Conservation (phyloP, 257 asterid species). For the Solanum gandarillasii region DNA sequence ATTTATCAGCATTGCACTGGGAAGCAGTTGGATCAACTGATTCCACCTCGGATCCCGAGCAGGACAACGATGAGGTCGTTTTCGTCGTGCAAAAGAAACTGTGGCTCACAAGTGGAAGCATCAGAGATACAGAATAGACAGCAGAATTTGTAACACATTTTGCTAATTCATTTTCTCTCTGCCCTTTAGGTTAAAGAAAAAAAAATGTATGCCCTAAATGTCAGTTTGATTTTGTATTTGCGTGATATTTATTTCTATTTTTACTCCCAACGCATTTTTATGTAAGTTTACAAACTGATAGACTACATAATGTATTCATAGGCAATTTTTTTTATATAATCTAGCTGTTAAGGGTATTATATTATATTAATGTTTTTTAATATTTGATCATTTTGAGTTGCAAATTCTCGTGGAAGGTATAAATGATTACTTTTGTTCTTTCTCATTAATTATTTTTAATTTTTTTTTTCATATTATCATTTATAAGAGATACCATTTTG, state of each 20-base stretch:
- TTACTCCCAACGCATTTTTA: slow-evolving; percentile 2
- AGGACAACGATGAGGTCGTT: slow-evolving; percentile 53
- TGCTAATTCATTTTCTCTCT: slow-evolving; percentile 11
- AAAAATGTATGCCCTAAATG: slow-evolving; percentile 5
- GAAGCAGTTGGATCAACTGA: slow-evolving; percentile 40
- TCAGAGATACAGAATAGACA: slow-evolving; percentile 55
- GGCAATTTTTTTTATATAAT: slow-evolving; percentile 10
- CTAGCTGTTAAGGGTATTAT: neutral
- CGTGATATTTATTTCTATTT: slow-evolving; percentile 5
- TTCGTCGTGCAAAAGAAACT: slow-evolving; percentile 70
- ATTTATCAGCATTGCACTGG: slow-evolving; percentile 77
- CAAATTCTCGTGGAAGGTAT: neutral
- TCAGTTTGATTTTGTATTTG: slow-evolving; percentile 23
- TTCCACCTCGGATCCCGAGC: slow-evolving; percentile 37
- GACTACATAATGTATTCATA: slow-evolving; percentile 23
- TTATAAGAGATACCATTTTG: too few relatives aligned
- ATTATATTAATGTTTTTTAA: neutral
- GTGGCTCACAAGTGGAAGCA: slow-evolving; percentile 83
- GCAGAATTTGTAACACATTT: neutral
- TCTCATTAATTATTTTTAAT: neutral
- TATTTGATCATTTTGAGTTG: neutral
- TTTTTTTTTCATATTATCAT: too few relatives aligned
- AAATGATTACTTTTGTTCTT: neutral
- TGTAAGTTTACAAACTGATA: slow-evolving; percentile 9
- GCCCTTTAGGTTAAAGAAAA: slow-evolving; percentile 21